Evolutionary conservation across 108 stramenopile genomes (phyloP), one percentile per base, ranked within the genome.

Genomic region (Hondaea fermentalgiana): DNA sequence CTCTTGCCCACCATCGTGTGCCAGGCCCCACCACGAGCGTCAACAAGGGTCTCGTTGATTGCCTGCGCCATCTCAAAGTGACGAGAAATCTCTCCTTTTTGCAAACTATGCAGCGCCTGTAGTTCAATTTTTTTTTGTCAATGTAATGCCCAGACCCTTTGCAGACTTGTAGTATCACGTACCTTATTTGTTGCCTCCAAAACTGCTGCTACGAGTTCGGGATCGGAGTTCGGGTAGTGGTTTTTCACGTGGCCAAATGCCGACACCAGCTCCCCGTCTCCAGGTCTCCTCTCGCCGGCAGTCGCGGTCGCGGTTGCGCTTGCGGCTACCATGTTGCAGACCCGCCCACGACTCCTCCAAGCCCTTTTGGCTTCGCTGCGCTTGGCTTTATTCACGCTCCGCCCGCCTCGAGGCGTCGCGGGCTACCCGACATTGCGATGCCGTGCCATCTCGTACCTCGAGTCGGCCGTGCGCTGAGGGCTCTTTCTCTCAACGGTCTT

Each of bases 1-100:
- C 76, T 83, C 51, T 83, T 83, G 76, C 76, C 76, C n/a, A 83
- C 76, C 49, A 83, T 83, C 28, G 76, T 83, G 28, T 83, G 76
- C 76, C 76, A 83, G 0, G 76, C 76, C 10, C 76, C 76, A 0
- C 76, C 76, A 14, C 76, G 45, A 12, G 49, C 28, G 16, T 83
- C 76, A 16, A 53, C 51, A 47, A 83, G 76, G 12, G 45, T 4
- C 23, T 83, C 76, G 14, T 43, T 83, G 23, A 83, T 83, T 2
- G 28, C 45, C 76, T 83, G 76, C 45, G 76, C 76, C 45, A 83
- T 47, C 51, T 83, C 49, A 35, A 25, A 83, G 51, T 83, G 51
- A 6, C 76, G 45, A 8, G 45, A 53, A 35, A 83, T 47, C 3
- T 83, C 76, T 25, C 76, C 76, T 23, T 83, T 83, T 53, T 53